Base-by-base conservation (phyloP, 164 flowering plant species). In the Annona squamosa region DNA sequence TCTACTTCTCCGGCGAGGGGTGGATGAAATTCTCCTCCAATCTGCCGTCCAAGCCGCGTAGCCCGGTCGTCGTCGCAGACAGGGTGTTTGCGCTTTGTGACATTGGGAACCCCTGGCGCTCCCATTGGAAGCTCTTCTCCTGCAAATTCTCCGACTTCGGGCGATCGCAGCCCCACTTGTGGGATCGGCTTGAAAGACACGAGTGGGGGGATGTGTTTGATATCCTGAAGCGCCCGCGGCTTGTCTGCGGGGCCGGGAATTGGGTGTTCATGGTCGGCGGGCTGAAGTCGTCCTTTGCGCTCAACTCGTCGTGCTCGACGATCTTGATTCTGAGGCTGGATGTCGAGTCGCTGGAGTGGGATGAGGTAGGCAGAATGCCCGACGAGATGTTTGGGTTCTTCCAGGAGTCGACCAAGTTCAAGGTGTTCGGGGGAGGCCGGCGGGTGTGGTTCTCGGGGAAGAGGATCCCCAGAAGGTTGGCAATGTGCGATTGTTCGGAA, bases 171-270 rank as follows among this genome's bases (percentile, higher is more conserved):
- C 37, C 37, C 37, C 37, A 26, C 37, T 69, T 74, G 5, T 94
- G 99, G 99, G 74, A 71, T 9, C 76, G 92, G 47, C 74, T 92
- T 44, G 97, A 91, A 65, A 86, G 63, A 81, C 85, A 78, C n/a
- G 90, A 94, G 63, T 92, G 99, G 98, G 92, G 92, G 0, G 99
- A 92, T 68, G 86, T 94, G 3, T 92, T 92, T 64, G 98, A 91
- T 74, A 88, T 92, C n/a, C 47, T 94, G 79, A 91, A 88, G 72
- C 81, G 99, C 4, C 99, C 98, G 0, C 80, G 99, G 16, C 76
- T 94, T 82, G 77, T 94, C 1, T 76, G 77, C 1, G 93, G 93
- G 6, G 57, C 56, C 2, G 88, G 86, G 62, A 81, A 83, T 26
- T 73, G 63, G 43, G 56, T 95, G 5, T 76, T 89, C 68, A 90